Evolutionary conservation across 1,139 yeast species (phyloP).

Genomic region (Blastobotrys arbuscula): DNA sequence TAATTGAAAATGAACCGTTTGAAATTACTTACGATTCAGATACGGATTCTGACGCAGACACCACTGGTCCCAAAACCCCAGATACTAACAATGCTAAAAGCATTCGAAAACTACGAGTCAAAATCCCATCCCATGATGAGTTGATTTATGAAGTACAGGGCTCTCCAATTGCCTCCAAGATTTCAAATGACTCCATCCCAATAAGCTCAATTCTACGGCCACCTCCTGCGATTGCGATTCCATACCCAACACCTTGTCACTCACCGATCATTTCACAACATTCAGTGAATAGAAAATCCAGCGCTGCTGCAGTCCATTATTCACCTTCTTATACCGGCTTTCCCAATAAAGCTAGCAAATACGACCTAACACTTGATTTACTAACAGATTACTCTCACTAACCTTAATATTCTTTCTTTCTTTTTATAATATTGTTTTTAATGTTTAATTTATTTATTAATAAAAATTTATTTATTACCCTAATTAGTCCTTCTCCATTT

Average conservation of each 20-base stretch:
- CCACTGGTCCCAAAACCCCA: not conserved
- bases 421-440: not conserved
- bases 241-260: constrained; percentile 2
- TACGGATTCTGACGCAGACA: not conserved
- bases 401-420: not conserved
- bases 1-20: constrained; percentile 4
- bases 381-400: not conserved
- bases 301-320: not conserved
- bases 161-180: not conserved
- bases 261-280: constrained; percentile 1
- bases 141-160: constrained; percentile 2
- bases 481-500: constrained; percentile 8
- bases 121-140: constrained; percentile 9
- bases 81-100: not conserved
- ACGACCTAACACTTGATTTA: constrained; percentile 5
- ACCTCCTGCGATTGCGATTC: constrained; percentile 5
- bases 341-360: not conserved
- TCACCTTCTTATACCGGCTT: not conserved
- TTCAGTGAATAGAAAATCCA: not conserved
- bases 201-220: not conserved
- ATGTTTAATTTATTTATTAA: not conserved
- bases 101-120: not conserved
- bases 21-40: constrained; percentile 6
- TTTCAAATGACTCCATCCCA: not conserved
- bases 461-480: not conserved